phyloP scores from a whole-genome alignment of 345 rosid genomes.

The Pistacia atlantica region DNA sequence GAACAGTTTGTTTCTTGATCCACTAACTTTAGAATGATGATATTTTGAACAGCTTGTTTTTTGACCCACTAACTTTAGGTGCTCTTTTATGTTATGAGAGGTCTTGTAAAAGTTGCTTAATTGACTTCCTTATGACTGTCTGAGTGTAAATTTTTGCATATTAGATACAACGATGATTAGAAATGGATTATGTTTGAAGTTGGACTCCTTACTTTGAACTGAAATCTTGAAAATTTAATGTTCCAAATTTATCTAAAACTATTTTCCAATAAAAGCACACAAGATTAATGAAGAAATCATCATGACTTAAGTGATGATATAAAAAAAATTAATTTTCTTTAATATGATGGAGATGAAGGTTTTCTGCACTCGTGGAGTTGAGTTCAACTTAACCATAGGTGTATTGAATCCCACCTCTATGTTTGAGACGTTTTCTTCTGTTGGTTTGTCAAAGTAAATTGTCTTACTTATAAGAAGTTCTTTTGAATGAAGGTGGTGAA shows the following conservation, averaged over 20 bases:
- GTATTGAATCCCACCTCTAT: not conserved
- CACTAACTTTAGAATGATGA: not conserved
- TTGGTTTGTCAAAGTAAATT: not conserved
- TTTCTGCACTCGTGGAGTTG: not conserved
- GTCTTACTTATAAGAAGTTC: not conserved
- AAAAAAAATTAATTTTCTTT: not conserved
- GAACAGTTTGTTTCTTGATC: not conserved
- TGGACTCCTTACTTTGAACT: not conserved
- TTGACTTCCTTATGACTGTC: not conserved
- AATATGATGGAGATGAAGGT: not conserved
- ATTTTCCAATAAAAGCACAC: not conserved
- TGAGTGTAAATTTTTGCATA: not conserved
- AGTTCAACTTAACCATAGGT: not conserved
- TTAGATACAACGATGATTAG: not conserved
- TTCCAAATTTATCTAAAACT: not conserved
- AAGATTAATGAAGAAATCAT: not conserved
- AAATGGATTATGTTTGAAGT: not conserved
- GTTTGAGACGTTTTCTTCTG: not conserved
- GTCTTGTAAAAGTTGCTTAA: not conserved
- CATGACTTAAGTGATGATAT: not conserved
- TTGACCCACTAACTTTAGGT: not conserved
- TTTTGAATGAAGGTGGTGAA: slow-evolving; percentile 60
- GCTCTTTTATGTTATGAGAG: not conserved
- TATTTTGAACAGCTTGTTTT: not conserved
- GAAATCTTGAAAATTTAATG: not conserved